These are phyloP conservation scores for Periconia macrospinosa DNA, from an alignment of 2,329 filamentous ascomycete species.

Conservation along the genomic window DNA sequence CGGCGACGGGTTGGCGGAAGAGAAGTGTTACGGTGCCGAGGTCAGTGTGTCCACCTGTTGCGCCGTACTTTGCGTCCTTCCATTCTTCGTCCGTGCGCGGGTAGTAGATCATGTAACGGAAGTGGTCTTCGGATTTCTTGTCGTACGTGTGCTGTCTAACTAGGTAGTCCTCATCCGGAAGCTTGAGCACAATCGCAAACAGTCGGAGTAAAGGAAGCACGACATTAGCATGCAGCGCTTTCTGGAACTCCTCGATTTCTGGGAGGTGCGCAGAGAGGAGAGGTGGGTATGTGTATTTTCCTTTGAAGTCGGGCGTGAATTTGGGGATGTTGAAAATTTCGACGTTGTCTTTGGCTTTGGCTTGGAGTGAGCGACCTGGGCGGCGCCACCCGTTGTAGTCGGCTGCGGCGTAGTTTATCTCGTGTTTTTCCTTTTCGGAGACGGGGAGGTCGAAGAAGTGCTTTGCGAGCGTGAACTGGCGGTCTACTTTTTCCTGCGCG, in stretches of 20 bases:
- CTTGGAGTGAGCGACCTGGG: slow-evolving; percentile 30
- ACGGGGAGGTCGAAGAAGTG: slow-evolving; percentile 13
- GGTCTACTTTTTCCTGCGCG: slow-evolving; percentile 16
- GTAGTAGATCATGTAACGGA: slow-evolving; percentile 63
- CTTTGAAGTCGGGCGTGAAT: slow-evolving; percentile 48
- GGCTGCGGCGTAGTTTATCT: slow-evolving; percentile 5
- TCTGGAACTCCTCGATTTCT: slow-evolving; percentile 54
- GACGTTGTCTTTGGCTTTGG: slow-evolving; percentile 54
- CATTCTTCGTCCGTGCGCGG: slow-evolving; percentile 40
- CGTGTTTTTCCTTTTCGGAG: slow-evolving; percentile 16
- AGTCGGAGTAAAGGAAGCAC: slow-evolving; percentile 55
- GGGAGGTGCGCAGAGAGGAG: slow-evolving; percentile 44
- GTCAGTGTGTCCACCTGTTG: slow-evolving; percentile 55
- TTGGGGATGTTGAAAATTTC: slow-evolving; percentile 64
- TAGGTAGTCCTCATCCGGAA: slow-evolving; percentile 60
- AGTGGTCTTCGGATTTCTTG: slow-evolving; percentile 58
- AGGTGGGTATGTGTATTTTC: slow-evolving; percentile 50
- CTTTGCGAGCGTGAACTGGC: slow-evolving; percentile 19
- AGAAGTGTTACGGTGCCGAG: slow-evolving; percentile 58
- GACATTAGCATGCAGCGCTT: slow-evolving; percentile 27
- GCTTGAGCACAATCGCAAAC: slow-evolving; percentile 60
- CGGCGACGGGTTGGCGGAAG: slow-evolving; percentile 61
- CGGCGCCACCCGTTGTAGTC: slow-evolving; percentile 10
- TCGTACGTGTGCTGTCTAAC: slow-evolving; percentile 59
- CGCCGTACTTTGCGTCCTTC: slow-evolving; percentile 43